phyloP scores from a whole-genome alignment of 1,139 yeast species.

The Kluyveromyces marxianus region DNA sequence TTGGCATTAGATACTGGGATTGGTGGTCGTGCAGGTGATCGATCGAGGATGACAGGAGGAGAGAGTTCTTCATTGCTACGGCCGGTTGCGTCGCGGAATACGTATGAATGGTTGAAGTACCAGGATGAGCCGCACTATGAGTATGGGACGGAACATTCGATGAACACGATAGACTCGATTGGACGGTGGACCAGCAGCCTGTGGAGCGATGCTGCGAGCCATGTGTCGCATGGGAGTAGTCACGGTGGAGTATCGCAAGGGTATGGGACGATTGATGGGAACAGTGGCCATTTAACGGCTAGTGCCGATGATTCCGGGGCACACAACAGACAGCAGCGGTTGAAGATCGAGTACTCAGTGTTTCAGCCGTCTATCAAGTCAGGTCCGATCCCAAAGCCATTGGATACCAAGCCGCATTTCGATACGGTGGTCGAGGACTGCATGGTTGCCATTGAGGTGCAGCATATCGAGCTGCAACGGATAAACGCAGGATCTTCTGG shows the following conservation, averaged over 20 bases:
- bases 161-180: constrained; percentile 6
- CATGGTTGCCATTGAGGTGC: constrained; percentile 36
- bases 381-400: constrained; percentile 10
- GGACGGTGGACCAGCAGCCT: constrained; percentile 8
- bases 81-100: constrained; percentile 14
- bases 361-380: constrained; percentile 36
- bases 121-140: constrained; percentile 15
- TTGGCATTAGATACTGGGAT: too few relatives aligned
- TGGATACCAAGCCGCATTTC: background rate
- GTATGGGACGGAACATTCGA: constrained; percentile 8
- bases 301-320: background rate
- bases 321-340: constrained; percentile 7
- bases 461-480: constrained; percentile 40
- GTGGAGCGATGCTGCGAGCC: constrained; percentile 3
- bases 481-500: constrained; percentile 67
- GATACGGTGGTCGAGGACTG: constrained; percentile 34
- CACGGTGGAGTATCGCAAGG: background rate
- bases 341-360: constrained; percentile 45
- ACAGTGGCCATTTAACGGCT: too few relatives aligned
- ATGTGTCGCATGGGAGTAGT: background rate
- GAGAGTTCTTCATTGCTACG: background rate
- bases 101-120: constrained; percentile 18
- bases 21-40: too few relatives aligned
- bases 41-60: too few relatives aligned
- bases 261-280: background rate